Percentiles rank a stretch among this genome's conserved stretches.
Evolutionary conservation across 2,329 filamentous ascomycete genomes (phyloP).

Genomic region (Gnomoniopsis sp.): DNA sequence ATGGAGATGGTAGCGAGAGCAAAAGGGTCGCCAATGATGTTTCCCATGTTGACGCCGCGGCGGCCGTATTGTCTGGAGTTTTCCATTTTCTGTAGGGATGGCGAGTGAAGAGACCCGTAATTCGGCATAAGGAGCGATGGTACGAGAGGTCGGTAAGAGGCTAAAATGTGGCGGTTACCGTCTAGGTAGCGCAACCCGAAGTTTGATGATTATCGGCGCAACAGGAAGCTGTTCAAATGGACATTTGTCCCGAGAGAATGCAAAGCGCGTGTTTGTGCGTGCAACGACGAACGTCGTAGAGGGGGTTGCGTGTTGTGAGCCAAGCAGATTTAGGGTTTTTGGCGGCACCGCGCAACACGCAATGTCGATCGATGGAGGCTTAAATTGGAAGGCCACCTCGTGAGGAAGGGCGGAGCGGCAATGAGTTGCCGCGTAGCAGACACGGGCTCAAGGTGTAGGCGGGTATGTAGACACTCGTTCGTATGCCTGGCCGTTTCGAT

Average conservation of each 20-base stretch:
- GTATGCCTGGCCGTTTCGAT: neutral
- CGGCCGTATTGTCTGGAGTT: slow-evolving; percentile 58
- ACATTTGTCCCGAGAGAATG: slow-evolving; percentile 8
- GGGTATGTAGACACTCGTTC: neutral
- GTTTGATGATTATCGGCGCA: neutral
- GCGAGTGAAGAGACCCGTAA: slow-evolving; percentile 70
- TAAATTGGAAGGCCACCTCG: neutral
- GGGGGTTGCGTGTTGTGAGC: neutral
- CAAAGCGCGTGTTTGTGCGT: neutral
- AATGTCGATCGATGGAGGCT: neutral
- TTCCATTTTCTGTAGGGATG: slow-evolving; percentile 80
- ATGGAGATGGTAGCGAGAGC: slow-evolving; percentile 93
- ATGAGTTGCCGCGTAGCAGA: neutral
- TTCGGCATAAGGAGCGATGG: slow-evolving; percentile 59
- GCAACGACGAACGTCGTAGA: neutral
- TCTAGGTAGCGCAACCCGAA: slow-evolving; percentile 6
- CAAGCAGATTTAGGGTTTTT: slow-evolving; percentile 2
- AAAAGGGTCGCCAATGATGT: slow-evolving; percentile 95
- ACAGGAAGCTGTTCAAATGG: slow-evolving; percentile 2
- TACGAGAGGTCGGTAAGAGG: neutral
- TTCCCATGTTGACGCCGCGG: slow-evolving; percentile 70
- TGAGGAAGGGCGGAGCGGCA: neutral
- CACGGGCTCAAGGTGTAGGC: neutral
- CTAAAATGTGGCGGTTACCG: slow-evolving; percentile 1
- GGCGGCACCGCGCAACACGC: neutral